These are phyloP conservation scores for Quercus lobata DNA, from an alignment of 331 rosid genomes.

Conservation along the genomic window DNA sequence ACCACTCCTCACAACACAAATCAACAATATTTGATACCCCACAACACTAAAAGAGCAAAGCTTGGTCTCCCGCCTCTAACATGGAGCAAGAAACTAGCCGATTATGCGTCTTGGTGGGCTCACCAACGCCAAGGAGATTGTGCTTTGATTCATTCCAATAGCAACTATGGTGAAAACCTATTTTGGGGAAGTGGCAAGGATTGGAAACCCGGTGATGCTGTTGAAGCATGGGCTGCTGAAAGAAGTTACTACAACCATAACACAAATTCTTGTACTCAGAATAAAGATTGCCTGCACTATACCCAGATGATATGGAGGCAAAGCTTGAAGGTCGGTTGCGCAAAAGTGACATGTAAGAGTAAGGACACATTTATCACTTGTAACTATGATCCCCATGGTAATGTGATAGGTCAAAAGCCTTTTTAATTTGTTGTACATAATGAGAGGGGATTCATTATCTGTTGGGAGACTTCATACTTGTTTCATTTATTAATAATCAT, in stretches of 20 bases:
- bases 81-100: constrained; percentile 23
- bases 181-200: constrained; percentile 31
- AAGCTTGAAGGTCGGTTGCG: constrained; percentile 16
- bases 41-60: constrained; percentile 23
- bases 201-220: constrained; percentile 31
- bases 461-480: too few relatives aligned
- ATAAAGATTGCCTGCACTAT: constrained; percentile 27
- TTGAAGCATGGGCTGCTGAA: constrained; percentile 25
- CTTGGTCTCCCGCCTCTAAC: constrained; percentile 29
- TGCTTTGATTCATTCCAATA: constrained; percentile 24
- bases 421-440: neutral
- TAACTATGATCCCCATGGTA: constrained; percentile 26
- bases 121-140: constrained; percentile 20
- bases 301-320: constrained; percentile 32
- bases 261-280: constrained; percentile 13
- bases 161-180: constrained; percentile 29
- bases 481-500: too few relatives aligned
- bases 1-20: constrained; percentile 1
- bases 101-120: constrained; percentile 20
- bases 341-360: constrained; percentile 15
- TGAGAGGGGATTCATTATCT: too few relatives aligned
- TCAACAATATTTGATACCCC: constrained; percentile 19
- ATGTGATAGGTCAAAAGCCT: constrained; percentile 30
- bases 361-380: constrained; percentile 24
- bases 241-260: constrained; percentile 14